Conservation (phyloP, 306 rosid species). For the Cucurbita argyrosperma region DNA sequence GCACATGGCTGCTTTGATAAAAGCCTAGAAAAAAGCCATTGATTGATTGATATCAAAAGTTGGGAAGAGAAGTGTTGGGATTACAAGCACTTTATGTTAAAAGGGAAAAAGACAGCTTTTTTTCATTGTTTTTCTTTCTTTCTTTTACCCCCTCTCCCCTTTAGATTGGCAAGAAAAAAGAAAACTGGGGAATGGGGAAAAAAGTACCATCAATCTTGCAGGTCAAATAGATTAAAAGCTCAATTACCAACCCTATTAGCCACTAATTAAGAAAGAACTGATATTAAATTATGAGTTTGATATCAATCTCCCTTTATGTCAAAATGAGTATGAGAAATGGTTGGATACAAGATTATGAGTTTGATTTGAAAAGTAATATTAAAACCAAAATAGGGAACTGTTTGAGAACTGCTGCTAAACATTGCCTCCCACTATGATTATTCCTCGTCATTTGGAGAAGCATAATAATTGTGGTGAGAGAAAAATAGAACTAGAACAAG, state of each 20-base stretch:
- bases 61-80: conserved; percentile 4
- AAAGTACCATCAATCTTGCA: background rate
- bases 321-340: too few relatives aligned
- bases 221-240: background rate
- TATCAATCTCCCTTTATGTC: too few relatives aligned
- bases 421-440: background rate
- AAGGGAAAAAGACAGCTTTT: background rate
- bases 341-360: too few relatives aligned
- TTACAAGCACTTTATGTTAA: background rate
- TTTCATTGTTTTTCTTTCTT: background rate
- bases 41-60: conserved; percentile 12
- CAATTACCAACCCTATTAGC: background rate
- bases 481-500: background rate
- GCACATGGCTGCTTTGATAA: conserved; percentile 34
- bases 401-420: background rate
- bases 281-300: too few relatives aligned
- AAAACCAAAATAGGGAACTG: background rate
- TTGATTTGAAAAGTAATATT: too few relatives aligned
- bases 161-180: background rate
- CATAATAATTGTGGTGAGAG: background rate
- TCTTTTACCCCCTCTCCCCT: background rate
- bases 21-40: conserved; percentile 7
- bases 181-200: background rate
- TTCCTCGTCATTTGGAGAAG: background rate
- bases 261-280: background rate